Conservation (phyloP, 495 filamentous ascomycete genomes). For the Xylaria castorea region DNA sequence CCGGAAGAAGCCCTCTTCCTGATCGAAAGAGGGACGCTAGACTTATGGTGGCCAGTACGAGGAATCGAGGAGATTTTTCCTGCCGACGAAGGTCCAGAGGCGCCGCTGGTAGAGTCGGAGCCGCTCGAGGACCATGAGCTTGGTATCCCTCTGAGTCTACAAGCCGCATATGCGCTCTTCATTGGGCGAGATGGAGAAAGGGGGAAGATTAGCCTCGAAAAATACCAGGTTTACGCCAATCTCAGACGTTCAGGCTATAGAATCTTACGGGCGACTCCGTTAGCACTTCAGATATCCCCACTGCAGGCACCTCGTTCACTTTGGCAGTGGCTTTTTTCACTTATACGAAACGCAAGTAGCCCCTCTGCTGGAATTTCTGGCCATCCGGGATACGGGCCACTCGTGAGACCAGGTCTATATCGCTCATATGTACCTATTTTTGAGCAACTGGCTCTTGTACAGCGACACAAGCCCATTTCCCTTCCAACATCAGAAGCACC, state of each 20-base stretch:
- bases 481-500: conserved; percentile 28
- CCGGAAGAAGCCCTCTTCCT: conserved; percentile 92
- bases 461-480: conserved; percentile 67
- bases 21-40: conserved; percentile 83
- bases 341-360: conserved; percentile 33
- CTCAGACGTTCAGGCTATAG: conserved; percentile 86
- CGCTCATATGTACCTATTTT: conserved; percentile 82
- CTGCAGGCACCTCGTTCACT: conserved; percentile 29
- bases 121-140: conserved; percentile 57
- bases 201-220: conserved; percentile 72
- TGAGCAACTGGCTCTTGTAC: conserved; percentile 74
- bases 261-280: conserved; percentile 68
- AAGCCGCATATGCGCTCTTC: conserved; percentile 85
- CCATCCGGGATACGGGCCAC: conserved; percentile 61
- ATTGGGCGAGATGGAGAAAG: conserved; percentile 67
- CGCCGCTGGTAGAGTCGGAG: conserved; percentile 29
- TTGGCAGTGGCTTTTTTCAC: conserved; percentile 52
- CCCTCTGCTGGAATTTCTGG: not conserved
- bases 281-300: conserved; percentile 29
- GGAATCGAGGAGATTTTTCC: conserved; percentile 50
- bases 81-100: conserved; percentile 32
- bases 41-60: conserved; percentile 77
- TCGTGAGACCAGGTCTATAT: conserved; percentile 79
- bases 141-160: conserved; percentile 82
- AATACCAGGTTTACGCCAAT: conserved; percentile 84